Evolutionary conservation across 1,284 basidiomycete genomes (phyloP).

Genomic region (Singerocomus rubriflavus): DNA sequence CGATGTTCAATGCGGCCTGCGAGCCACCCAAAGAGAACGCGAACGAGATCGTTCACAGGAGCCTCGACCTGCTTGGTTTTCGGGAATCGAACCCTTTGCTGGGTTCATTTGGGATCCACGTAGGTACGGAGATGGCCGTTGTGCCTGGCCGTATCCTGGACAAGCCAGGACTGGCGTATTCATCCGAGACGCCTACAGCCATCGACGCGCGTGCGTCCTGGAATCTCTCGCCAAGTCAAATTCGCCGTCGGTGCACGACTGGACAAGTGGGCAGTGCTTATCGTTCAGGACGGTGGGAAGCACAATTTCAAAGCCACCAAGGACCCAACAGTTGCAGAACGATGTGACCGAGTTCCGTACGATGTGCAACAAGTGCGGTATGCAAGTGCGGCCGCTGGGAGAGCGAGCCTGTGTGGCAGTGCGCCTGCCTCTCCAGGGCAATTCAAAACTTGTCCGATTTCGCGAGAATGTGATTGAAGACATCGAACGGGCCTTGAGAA

Average conservation of each 20-base stretch:
- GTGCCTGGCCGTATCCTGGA: slow-evolving; percentile 69
- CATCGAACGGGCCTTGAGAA: slow-evolving; percentile 26
- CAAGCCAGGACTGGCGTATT: slow-evolving; percentile 58
- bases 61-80: slow-evolving; percentile 63
- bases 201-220: slow-evolving; percentile 61
- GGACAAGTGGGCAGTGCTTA: slow-evolving; percentile 59
- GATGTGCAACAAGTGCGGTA: slow-evolving; percentile 61
- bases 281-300: slow-evolving; percentile 54
- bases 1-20: slow-evolving; percentile 67
- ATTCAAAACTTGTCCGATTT: background rate
- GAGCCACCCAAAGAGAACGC: slow-evolving; percentile 68
- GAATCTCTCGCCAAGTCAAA: slow-evolving; percentile 62
- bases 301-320: slow-evolving; percentile 38
- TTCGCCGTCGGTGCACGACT: slow-evolving; percentile 55
- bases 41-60: slow-evolving; percentile 50
- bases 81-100: slow-evolving; percentile 40
- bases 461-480: slow-evolving; percentile 11
- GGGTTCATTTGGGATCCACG: slow-evolving; percentile 55
- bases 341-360: slow-evolving; percentile 47
- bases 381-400: slow-evolving; percentile 33
- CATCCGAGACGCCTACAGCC: slow-evolving; percentile 35
- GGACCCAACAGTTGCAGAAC: slow-evolving; percentile 49
- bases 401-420: slow-evolving; percentile 7
- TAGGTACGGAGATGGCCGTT: slow-evolving; percentile 65
- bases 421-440: slow-evolving; percentile 1